Conservation (phyloP, 1,139 yeast genomes). For the Hansenula sp. region DNA sequence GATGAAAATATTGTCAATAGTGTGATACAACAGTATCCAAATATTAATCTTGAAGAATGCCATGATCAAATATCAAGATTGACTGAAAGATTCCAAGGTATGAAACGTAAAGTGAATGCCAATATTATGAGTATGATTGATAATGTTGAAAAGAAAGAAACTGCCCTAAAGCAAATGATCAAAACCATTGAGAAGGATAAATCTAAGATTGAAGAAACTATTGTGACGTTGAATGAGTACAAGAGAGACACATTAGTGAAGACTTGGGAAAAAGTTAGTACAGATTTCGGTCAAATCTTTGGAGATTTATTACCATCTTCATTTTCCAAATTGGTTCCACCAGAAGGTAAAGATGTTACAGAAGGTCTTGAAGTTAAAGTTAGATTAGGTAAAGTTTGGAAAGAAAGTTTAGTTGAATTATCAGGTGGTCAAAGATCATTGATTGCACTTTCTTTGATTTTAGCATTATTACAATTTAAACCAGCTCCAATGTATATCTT, state of each 20-base stretch:
- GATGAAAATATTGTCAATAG: conserved; percentile 55
- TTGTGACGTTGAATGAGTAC: conserved; percentile 79
- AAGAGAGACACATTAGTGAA: conserved; percentile 77
- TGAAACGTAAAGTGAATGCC: conserved; percentile 81
- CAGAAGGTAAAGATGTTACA: conserved; percentile 76
- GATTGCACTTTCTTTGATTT: conserved; percentile 83
- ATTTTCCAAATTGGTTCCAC: conserved; percentile 83
- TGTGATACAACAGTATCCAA: conserved; percentile 54
- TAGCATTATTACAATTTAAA: conserved; percentile 88
- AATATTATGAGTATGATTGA: conserved; percentile 94
- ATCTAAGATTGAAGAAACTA: conserved; percentile 83
- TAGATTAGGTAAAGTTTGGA: conserved; percentile 90
- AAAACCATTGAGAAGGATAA: conserved; percentile 88
- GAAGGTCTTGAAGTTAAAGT: conserved; percentile 92
- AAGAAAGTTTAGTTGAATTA: conserved; percentile 88
- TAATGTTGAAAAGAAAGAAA: conserved; percentile 86
- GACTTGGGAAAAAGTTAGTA: conserved; percentile 82
- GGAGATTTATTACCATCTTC: conserved; percentile 87
- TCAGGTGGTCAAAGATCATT: conserved; percentile 97
- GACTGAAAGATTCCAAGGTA: conserved; percentile 60
- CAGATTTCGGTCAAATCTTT: conserved; percentile 90
- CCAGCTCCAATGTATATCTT: conserved; percentile 98
- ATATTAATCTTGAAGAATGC: conserved; percentile 59
- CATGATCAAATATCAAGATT: conserved; percentile 54
- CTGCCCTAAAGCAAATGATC: conserved; percentile 73